Evolutionary conservation across 1,139 yeast species (phyloP).

Genomic region (Taphrina flavorubra): DNA sequence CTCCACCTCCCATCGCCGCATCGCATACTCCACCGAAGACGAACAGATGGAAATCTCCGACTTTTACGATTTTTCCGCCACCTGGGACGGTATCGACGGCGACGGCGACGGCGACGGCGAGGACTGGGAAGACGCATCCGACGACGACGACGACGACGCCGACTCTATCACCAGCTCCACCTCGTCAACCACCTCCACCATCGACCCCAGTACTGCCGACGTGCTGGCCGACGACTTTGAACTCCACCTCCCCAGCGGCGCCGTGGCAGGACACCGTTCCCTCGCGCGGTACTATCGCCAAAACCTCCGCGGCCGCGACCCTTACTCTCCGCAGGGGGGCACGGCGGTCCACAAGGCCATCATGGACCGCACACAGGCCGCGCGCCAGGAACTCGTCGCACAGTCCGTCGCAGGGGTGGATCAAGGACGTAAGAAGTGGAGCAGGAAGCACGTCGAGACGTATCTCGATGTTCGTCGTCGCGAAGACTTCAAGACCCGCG

Average conservation of each 20-base stretch:
- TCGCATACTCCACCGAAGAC: slow-evolving; percentile 84
- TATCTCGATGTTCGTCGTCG: slow-evolving; percentile 68
- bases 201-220: slow-evolving; percentile 51
- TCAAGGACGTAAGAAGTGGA: slow-evolving; percentile 37
- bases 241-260: slow-evolving; percentile 76
- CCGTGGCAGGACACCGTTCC: slow-evolving; percentile 88
- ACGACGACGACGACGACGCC: slow-evolving; percentile 57
- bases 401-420: slow-evolving; percentile 48
- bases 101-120: slow-evolving; percentile 56
- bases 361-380: slow-evolving; percentile 87
- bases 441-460: slow-evolving; percentile 40
- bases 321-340: slow-evolving; percentile 75
- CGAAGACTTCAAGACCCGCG: slow-evolving; percentile 69
- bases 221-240: slow-evolving; percentile 66
- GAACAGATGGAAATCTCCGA: slow-evolving; percentile 81
- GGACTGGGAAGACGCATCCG: slow-evolving; percentile 55
- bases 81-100: slow-evolving; percentile 57
- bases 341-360: slow-evolving; percentile 69
- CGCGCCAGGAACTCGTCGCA: slow-evolving; percentile 56
- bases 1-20: slow-evolving; percentile 81
- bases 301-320: slow-evolving; percentile 68
- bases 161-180: slow-evolving; percentile 49
- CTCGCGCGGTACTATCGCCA: slow-evolving; percentile 85
- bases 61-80: slow-evolving; percentile 81
- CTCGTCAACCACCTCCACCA: slow-evolving; percentile 42